Evolutionary conservation across 2,329 filamentous ascomycete genomes (phyloP), one percentile per base, ranked within the genome.

Genomic region (Botrytis squamosa): DNA sequence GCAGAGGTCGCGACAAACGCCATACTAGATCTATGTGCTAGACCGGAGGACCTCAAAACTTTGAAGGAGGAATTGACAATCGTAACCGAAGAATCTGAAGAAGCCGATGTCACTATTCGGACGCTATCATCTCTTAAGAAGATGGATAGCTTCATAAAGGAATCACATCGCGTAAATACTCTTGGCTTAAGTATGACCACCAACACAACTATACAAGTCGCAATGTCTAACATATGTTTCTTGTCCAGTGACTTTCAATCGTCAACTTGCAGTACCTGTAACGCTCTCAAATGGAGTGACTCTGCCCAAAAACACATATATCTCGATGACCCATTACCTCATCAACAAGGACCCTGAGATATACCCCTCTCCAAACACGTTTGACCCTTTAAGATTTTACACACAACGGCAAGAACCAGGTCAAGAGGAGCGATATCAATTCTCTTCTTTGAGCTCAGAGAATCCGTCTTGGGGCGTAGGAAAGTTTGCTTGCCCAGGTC

Each of bases 1-100:
- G 84, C 85, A 0, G 77, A 85, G 62, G 82, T 85, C 0, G 76
- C 83, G 0, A 86, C 85, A 1, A 81, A 88, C 83, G 75, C 85
- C 76, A 83, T 90, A 68, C 88, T 86, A 77, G 85, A 87, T 72
- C 79, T 91, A 4, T 85, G 85, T 0, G 83, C 85, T 7, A 76
- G 82, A 22, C 87, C 87, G 0, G 85, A 89, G 38, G 83, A 87
- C 57, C 71, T 78, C 14, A 46, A 77, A 55, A 72, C 74, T 29
- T 70, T 80, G 2, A 75, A 77, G 7, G 75, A 80, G 7, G 79
- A 80, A 44, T 77, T 80, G 1, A 14, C 77, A n/a, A 46, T 76
- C 29, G 75, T 75, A 16, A 49, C 33, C 18, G 25, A 67, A 49
- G n/a, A 67, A 29, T 18, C 12, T 67, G 64, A 46, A 18, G 44